These are phyloP conservation scores for Zygosaccharomyces kombuchaensis DNA, from an alignment of 805 yeast genomes.

Conservation along the genomic window DNA sequence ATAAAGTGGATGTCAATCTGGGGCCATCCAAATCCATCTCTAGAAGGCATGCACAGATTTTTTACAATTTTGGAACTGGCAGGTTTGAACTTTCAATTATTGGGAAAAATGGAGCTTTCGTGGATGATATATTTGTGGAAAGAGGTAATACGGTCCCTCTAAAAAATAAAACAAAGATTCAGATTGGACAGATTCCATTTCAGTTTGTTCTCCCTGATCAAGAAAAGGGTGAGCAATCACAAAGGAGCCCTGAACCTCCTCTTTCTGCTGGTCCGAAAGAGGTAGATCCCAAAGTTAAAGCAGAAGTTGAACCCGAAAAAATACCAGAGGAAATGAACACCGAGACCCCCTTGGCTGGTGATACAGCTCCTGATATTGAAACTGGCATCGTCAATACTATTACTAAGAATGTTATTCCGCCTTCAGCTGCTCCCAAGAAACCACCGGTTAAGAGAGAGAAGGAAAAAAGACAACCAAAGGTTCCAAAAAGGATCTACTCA, in stretches of 20 bases:
- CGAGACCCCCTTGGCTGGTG: constrained; percentile 6
- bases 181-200: constrained; percentile 89
- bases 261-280: constrained; percentile 16
- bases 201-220: constrained; percentile 78
- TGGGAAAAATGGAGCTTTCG: constrained; percentile 96
- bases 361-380: constrained; percentile 29
- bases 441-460: constrained; percentile 38
- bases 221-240: constrained; percentile 51
- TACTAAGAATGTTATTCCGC: constrained; percentile 10
- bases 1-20: constrained; percentile 85
- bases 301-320: constrained; percentile 12
- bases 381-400: constrained; percentile 11
- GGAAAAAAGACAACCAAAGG: constrained; percentile 47
- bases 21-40: constrained; percentile 92
- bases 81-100: constrained; percentile 85
- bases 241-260: constrained; percentile 9
- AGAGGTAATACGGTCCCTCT: constrained; percentile 89
- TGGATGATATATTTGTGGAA: constrained; percentile 84
- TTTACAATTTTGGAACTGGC: constrained; percentile 94
- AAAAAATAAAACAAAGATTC: constrained; percentile 75
- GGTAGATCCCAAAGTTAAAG: constrained; percentile 12
- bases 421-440: constrained; percentile 40
- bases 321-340: constrained; percentile 8
- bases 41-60: constrained; percentile 90
- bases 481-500: constrained; percentile 60